Percentiles rank a stretch among this genome's conserved stretches.
phyloP scores from a whole-genome alignment of 495 filamentous ascomycete species.

The Lasiosphaeris hirsuta region DNA sequence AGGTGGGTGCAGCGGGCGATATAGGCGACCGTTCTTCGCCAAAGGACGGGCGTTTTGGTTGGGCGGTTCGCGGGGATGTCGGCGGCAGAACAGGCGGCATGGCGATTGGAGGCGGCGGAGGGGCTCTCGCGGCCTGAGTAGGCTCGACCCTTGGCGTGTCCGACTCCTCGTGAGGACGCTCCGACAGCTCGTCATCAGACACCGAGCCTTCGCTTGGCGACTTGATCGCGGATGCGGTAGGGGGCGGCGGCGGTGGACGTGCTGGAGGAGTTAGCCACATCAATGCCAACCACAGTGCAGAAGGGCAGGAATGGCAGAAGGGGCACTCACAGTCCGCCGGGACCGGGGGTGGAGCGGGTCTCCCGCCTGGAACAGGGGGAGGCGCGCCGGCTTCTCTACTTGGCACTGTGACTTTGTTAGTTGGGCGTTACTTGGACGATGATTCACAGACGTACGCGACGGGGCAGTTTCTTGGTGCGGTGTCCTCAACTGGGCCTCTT shows the following conservation, averaged over 20 bases:
- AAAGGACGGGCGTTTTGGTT: conserved; percentile 50
- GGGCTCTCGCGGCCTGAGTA: conserved; percentile 33
- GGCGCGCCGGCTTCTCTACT: conserved; percentile 35
- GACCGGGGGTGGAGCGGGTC: conserved; percentile 66
- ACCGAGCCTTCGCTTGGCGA: conserved; percentile 78
- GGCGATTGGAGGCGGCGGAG: conserved; percentile 47
- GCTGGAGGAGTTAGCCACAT: conserved; percentile 47
- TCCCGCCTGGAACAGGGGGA: conserved; percentile 60
- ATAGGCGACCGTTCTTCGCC: conserved; percentile 44
- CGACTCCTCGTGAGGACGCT: conserved; percentile 43
- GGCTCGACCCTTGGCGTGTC: conserved; percentile 41
- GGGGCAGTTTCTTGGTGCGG: conserved; percentile 38
- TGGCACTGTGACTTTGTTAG: conserved; percentile 37
- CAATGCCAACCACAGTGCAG: conserved; percentile 16
- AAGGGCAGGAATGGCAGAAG: conserved; percentile 8
- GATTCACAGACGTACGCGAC: conserved; percentile 46
- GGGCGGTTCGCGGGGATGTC: conserved; percentile 53
- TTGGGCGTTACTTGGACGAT: conserved; percentile 19
- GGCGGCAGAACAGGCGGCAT: conserved; percentile 34
- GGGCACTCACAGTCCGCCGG: conserved; percentile 62
- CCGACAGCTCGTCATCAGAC: conserved; percentile 92
- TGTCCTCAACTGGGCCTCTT: conserved; percentile 29
- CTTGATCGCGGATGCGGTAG: conserved; percentile 44
- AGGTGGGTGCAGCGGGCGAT: conserved; percentile 34
- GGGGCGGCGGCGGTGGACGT: conserved; percentile 53